Evolutionary conservation across 768 basidiomycete genomes (phyloP), one percentile per base, ranked within the genome.

Genomic region (Mycena leptocephala): DNA sequence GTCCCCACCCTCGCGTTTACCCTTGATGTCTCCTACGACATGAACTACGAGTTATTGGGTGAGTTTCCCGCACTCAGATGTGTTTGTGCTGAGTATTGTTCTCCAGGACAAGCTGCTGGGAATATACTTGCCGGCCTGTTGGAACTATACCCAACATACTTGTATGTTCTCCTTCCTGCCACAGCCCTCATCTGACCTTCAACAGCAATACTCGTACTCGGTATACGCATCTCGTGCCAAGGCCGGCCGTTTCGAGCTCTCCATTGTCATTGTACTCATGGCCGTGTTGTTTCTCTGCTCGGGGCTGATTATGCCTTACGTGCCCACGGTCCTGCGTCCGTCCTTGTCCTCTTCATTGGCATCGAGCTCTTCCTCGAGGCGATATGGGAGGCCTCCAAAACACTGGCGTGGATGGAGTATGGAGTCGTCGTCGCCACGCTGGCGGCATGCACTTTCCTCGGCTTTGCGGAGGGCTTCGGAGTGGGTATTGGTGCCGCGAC

Each of bases 1-100:
- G 79, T 82, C 22, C 79, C 80, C 8, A 74, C 81, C 22, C 56
- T 81, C 18, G 81, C 79, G 5, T 79, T 82, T 46, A 71, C 75
- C 22, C 71, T 82, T 7, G 79, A 81, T 53, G 61, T 78, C 22
- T 76, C 81, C 2, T 82, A 82, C 62, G 72, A 78, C 67, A 82
- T 81, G 81, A 74, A 82, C 41, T 78, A 80, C 66, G 81, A 82
- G 55, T 73, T 82, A 7, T 16, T 82, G 1, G 81, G 73, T 74
- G 2, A 2, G 73, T n/a, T 9, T 10, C 26, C 22, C 41, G 14
- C 22, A 13, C 5, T 0, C 16, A 14, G n/a, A 14, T 3, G 5
- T 10, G 3, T 71, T 26, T 2, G 11, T 13, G 10, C 22, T 43
- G 5, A 33, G n/a, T n/a, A 35, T 2, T 5, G 8, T 6, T 39